phyloP scores from a whole-genome alignment of 78 protist species.

The Dictyostelium capitatum region DNA sequence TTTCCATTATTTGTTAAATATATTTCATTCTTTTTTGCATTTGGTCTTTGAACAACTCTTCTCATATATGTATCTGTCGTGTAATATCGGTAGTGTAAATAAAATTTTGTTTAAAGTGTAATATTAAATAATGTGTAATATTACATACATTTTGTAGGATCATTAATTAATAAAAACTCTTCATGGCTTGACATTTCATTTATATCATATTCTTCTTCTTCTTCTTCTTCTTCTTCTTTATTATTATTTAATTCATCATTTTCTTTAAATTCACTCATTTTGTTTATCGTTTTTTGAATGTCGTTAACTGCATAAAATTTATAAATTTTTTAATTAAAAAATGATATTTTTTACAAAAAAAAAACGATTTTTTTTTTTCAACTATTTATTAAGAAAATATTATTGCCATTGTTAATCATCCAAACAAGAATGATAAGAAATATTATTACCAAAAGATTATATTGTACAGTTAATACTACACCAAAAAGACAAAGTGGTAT shows the following conservation, averaged over 20 bases:
- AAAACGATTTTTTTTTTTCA: background rate
- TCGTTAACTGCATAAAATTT: no score
- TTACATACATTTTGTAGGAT: conserved; percentile 12
- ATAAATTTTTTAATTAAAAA: background rate
- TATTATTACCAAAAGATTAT: background rate
- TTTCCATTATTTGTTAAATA: conserved; percentile 64
- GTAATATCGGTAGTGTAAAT: background rate
- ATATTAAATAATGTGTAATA: no score
- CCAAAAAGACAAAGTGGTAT: background rate
- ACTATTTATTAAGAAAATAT: no score
- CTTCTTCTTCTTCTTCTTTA: background rate
- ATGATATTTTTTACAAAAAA: background rate
- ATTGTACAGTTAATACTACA: background rate
- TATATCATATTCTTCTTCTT: background rate
- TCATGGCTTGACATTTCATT: background rate
- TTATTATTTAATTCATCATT: background rate
- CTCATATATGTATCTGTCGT: conserved; percentile 60
- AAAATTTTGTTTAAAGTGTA: no score
- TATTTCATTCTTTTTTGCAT: conserved; percentile 35
- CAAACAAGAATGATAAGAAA: no score
- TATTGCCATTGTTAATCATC: no score
- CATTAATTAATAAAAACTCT: conserved; percentile 5
- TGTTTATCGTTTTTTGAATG: background rate
- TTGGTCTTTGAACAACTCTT: conserved; percentile 53
- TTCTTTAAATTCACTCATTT: conserved; percentile 2